Conservation (phyloP, 208 protist species). For the Trypanosoma melophagium region DNA sequence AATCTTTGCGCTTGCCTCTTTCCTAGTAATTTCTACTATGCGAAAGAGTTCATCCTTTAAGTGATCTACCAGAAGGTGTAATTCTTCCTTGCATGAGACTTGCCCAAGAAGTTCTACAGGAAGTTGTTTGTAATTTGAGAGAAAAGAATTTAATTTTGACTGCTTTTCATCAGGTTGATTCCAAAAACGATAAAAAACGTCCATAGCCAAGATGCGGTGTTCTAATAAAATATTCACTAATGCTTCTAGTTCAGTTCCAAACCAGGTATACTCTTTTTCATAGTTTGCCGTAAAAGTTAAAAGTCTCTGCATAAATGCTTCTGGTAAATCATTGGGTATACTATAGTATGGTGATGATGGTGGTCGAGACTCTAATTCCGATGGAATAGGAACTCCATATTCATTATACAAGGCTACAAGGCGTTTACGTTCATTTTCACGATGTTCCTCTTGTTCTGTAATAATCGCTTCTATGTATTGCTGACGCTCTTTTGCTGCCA, state of each 20-base stretch:
- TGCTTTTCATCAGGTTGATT: conserved; percentile 64
- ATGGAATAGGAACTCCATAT: conserved; percentile 60
- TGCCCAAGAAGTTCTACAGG: conserved; percentile 42
- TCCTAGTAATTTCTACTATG: conserved; percentile 38
- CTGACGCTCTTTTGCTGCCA: conserved; percentile 41
- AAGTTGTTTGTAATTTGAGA: conserved; percentile 50
- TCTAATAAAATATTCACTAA: conserved; percentile 43
- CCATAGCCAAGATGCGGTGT: conserved; percentile 41
- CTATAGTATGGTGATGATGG: conserved; percentile 21
- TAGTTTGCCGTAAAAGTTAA: conserved; percentile 47
- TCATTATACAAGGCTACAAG: conserved; percentile 69
- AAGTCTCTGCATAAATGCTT: conserved; percentile 44
- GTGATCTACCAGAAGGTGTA: conserved; percentile 59
- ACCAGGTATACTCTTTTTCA: conserved; percentile 41
- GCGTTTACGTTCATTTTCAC: conserved; percentile 70
- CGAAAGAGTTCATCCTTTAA: conserved; percentile 48
- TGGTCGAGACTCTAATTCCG: conserved; percentile 34
- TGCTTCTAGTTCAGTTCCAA: conserved; percentile 32
- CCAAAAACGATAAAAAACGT: conserved; percentile 52
- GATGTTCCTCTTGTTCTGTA: conserved; percentile 37
- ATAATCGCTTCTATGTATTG: conserved; percentile 36
- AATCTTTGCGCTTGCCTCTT: conserved; percentile 41
- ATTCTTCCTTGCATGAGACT: conserved; percentile 68
- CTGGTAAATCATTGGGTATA: conserved; percentile 40
- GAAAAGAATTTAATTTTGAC: conserved; percentile 54